phyloP scores from a whole-genome alignment of 2,329 filamentous ascomycete species.

The Stagonosporopsis rhizophila region DNA sequence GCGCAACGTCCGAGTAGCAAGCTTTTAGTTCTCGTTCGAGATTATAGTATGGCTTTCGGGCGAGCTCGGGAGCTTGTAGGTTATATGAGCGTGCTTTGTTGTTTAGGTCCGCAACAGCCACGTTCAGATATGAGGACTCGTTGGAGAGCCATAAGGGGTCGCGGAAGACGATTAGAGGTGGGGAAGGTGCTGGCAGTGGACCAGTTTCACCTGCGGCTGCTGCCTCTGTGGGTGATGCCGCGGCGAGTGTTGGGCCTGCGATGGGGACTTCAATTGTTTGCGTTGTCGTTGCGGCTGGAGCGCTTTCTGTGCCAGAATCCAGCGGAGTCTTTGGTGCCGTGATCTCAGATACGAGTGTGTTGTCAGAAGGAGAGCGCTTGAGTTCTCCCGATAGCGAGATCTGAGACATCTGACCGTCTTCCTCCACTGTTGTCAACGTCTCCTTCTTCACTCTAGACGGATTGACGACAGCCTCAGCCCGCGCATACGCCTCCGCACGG shows the following conservation, averaged over 20 bases:
- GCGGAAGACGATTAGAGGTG: slow-evolving; percentile 68
- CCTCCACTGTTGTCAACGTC: slow-evolving; percentile 53
- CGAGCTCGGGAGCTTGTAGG: slow-evolving; percentile 88
- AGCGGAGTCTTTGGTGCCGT: slow-evolving; percentile 30
- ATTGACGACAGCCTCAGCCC: slow-evolving; percentile 73
- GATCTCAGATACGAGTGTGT: slow-evolving; percentile 39
- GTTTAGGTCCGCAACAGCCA: slow-evolving; percentile 82
- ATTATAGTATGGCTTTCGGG: slow-evolving; percentile 90
- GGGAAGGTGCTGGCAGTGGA: slow-evolving; percentile 24
- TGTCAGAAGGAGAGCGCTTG: slow-evolving; percentile 34
- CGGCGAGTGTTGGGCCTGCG: not conserved
- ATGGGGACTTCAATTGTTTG: slow-evolving; percentile 26
- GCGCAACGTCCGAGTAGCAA: slow-evolving; percentile 88
- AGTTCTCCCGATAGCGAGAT: slow-evolving; percentile 56
- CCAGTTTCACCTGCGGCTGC: not conserved
- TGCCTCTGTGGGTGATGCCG: not conserved
- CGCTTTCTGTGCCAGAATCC: slow-evolving; percentile 10
- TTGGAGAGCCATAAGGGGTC: slow-evolving; percentile 77
- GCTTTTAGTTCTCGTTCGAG: slow-evolving; percentile 80
- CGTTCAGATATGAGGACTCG: slow-evolving; percentile 76
- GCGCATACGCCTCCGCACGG: slow-evolving; percentile 75
- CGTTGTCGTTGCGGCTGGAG: slow-evolving; percentile 17
- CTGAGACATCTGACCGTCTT: slow-evolving; percentile 56
- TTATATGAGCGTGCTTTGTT: slow-evolving; percentile 86
- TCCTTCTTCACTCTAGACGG: slow-evolving; percentile 58